Evolutionary conservation across 2,329 filamentous ascomycete species (phyloP), one percentile per base, ranked within the genome.

Genomic region (Drechslerella stenobrocha): DNA sequence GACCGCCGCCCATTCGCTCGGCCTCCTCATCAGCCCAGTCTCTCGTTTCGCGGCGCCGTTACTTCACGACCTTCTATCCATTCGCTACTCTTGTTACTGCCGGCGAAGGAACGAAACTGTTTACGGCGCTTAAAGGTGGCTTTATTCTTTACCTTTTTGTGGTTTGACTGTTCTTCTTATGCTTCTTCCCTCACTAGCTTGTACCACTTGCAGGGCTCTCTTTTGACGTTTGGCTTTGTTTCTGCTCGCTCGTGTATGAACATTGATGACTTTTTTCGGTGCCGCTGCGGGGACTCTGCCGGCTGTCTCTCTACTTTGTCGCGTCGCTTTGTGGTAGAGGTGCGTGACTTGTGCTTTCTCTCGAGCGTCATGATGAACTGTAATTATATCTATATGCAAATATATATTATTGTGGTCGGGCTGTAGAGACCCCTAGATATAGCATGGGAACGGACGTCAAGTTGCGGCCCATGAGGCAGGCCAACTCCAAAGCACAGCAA

Each of bases 41-140:
- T 32, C 28, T 50, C 45, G 15, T 26, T 44, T 42, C 23, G 18
- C 22, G 13, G 18, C 40, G 34, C 20, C n/a, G 51, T 11, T 47
- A 32, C n/a, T 13, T 22, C 20, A 20, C n/a, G 18, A 30, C 46
- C 42, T 44, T 44, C 22, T 30, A n/a, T 35, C 40, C 61, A 23
- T 44, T 67, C 61, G 55, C 51, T 67, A 46, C 34, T 55, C 44
- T 26, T 45, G 35, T 26, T 60, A 44, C 46, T 35, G 44, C 20
- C 34, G 20, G 52, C 52, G 60, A 59, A 61, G 46, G 28, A 56
- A 67, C 32, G 34, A 60, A 48, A 67, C 60, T 51, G 55, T 67
- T 66, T 56, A 67, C 63, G 63, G 63, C 63, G 63, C 63, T 67
- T 56, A 47, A 13, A 32, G 63, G 63, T 67, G 63, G 63, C 50